Evolutionary conservation across 1,284 basidiomycete species (phyloP).

Genomic region (Microbotryomycetes sp.): DNA sequence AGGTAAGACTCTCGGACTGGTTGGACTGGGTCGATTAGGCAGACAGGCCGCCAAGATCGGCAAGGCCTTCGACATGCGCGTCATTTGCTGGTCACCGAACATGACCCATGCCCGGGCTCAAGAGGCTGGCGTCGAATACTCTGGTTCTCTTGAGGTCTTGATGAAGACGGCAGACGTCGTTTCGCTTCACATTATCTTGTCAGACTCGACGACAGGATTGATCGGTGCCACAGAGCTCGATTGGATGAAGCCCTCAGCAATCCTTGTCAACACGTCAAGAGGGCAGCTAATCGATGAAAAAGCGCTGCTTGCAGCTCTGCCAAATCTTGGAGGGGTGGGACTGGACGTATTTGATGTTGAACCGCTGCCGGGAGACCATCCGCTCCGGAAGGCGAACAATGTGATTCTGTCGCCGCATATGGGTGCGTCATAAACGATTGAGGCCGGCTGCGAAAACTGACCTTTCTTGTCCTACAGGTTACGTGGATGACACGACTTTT

Average conservation of each 20-base stretch:
- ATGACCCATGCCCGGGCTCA: slow-evolving; percentile 54
- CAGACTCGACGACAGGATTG: slow-evolving; percentile 49
- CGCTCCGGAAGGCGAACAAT: slow-evolving; percentile 49
- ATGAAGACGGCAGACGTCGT: slow-evolving; percentile 53
- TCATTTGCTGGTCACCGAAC: slow-evolving; percentile 58
- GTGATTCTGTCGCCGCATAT: slow-evolving; percentile 56
- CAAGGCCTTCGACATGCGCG: slow-evolving; percentile 53
- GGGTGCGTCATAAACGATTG: slow-evolving; percentile 42
- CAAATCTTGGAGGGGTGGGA: slow-evolving; percentile 36
- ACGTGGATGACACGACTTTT: slow-evolving; percentile 19
- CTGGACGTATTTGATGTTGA: slow-evolving; percentile 54
- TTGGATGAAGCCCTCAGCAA: slow-evolving; percentile 51
- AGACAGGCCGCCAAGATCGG: slow-evolving; percentile 48
- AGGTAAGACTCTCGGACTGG: slow-evolving; percentile 53
- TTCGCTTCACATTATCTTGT: slow-evolving; percentile 55
- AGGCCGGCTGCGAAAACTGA: not conserved
- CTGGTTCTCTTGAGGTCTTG: slow-evolving; percentile 50
- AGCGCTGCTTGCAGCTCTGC: slow-evolving; percentile 45
- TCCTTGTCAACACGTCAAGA: slow-evolving; percentile 58
- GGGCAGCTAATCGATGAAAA: slow-evolving; percentile 55
- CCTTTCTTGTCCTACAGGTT: slow-evolving; percentile 6
- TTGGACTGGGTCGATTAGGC: slow-evolving; percentile 56
- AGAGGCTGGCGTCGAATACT: slow-evolving; percentile 49
- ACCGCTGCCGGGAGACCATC: slow-evolving; percentile 54
- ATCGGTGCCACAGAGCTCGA: slow-evolving; percentile 48